A percentile compares a stretch with the other conserved stretches of the same genome.
These are phyloP conservation scores for Penicillium griseofulvum DNA, from an alignment of 2,329 filamentous ascomycete species.

Conservation along the genomic window DNA sequence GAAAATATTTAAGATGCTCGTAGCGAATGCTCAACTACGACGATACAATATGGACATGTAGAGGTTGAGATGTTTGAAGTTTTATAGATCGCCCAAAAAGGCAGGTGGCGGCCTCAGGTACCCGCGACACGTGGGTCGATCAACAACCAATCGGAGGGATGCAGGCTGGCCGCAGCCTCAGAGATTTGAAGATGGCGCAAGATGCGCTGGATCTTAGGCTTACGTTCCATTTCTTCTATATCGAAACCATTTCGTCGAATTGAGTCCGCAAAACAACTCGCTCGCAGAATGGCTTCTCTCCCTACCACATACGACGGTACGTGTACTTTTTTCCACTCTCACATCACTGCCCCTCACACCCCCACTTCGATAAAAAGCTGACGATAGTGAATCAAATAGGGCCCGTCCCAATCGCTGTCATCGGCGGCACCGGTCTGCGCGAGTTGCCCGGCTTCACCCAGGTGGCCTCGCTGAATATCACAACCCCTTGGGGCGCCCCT, in stretches of 20 bases:
- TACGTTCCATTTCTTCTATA: slow-evolving; percentile 25
- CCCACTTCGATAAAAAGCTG: slow-evolving; percentile 16
- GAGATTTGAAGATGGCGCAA: slow-evolving; percentile 22
- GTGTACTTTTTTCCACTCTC: slow-evolving; percentile 20
- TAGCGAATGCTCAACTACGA: not conserved
- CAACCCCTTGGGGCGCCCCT: slow-evolving; percentile 85
- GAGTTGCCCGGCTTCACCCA: slow-evolving; percentile 83
- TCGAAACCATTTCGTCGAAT: slow-evolving; percentile 31
- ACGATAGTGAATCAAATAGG: slow-evolving; percentile 26
- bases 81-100: slow-evolving; percentile 7
- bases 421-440: slow-evolving; percentile 89
- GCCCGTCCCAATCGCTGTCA: slow-evolving; percentile 79
- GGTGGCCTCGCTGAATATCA: slow-evolving; percentile 71
- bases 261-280: slow-evolving; percentile 34
- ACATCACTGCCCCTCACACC: slow-evolving; percentile 5
- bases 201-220: slow-evolving; percentile 15
- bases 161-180: slow-evolving; percentile 5
- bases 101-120: slow-evolving; percentile 22
- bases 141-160: slow-evolving; percentile 23
- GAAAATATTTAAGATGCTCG: not conserved
- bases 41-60: not conserved
- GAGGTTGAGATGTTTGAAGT: not conserved
- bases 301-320: slow-evolving; percentile 60
- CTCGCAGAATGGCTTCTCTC: slow-evolving; percentile 52
- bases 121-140: slow-evolving; percentile 23